These are phyloP conservation scores for Aspergillus sparsus DNA, from an alignment of 495 filamentous ascomycete species.

Conservation along the genomic window DNA sequence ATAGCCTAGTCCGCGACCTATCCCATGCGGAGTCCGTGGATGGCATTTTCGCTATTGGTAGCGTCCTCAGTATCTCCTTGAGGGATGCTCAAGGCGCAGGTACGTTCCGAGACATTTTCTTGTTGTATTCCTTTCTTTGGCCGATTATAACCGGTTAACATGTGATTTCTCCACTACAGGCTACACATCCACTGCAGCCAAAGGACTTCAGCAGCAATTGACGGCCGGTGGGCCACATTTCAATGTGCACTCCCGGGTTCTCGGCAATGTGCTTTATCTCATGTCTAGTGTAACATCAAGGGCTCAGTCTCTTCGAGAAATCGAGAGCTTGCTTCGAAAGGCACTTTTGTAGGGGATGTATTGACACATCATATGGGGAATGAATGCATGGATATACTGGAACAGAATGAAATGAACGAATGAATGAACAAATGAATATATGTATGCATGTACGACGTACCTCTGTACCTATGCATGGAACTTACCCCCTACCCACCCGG, in stretches of 20 bases:
- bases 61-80: constrained; percentile 66
- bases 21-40: constrained; percentile 55
- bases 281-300: constrained; percentile 69
- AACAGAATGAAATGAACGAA: neutral
- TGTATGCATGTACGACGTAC: too few species aligned
- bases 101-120: constrained; percentile 31
- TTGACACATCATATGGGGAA: neutral
- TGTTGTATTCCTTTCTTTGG: neutral
- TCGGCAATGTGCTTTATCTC: constrained; percentile 76
- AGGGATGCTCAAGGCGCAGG: constrained; percentile 48
- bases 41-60: constrained; percentile 68
- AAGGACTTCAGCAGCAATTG: constrained; percentile 57
- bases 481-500: too few species aligned
- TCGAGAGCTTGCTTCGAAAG: constrained; percentile 47
- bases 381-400: neutral
- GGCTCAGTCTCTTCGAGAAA: constrained; percentile 46
- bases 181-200: constrained; percentile 67
- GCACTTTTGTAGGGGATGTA: constrained; percentile 25
- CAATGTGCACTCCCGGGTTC: constrained; percentile 69
- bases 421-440: neutral
- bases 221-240: constrained; percentile 43
- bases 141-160: constrained; percentile 23
- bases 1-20: constrained; percentile 54
- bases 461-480: too few species aligned
- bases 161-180: constrained; percentile 40